Percentiles rank a stretch among this genome's conserved stretches.
These are phyloP conservation scores for Talaromyces verruculosus DNA, from an alignment of 2,329 filamentous ascomycete species.

Conservation along the genomic window DNA sequence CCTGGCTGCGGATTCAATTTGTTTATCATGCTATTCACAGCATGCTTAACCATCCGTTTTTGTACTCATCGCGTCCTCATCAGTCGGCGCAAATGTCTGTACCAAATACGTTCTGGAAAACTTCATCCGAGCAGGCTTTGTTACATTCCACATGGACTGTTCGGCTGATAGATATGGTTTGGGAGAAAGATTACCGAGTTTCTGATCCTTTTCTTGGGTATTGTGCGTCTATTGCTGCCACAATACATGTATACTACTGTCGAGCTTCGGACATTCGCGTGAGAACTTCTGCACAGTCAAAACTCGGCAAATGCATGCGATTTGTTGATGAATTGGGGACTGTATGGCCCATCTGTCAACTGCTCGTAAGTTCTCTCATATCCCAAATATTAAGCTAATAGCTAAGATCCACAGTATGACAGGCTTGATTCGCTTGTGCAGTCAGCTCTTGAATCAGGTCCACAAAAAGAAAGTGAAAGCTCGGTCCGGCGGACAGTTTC, in stretches of 20 bases:
- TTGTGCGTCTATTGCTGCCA: slow-evolving; percentile 49
- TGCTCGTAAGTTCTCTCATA: slow-evolving; percentile 26
- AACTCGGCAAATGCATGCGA: slow-evolving; percentile 28
- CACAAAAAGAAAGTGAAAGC: slow-evolving; percentile 19
- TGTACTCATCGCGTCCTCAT: slow-evolving; percentile 24
- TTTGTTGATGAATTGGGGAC: slow-evolving; percentile 29
- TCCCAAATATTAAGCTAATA: background rate
- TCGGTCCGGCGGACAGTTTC: slow-evolving; percentile 29
- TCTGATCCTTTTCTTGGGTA: slow-evolving; percentile 52
- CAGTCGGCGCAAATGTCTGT: slow-evolving; percentile 40
- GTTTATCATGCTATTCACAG: slow-evolving; percentile 34
- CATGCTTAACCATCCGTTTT: slow-evolving; percentile 35
- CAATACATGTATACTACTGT: slow-evolving; percentile 40
- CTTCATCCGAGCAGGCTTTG: slow-evolving; percentile 49
- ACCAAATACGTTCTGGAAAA: slow-evolving; percentile 52
- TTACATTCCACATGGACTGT: slow-evolving; percentile 53
- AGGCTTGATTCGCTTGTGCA: slow-evolving; percentile 29
- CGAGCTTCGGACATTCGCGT: slow-evolving; percentile 24
- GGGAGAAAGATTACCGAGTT: slow-evolving; percentile 47
- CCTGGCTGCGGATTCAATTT: slow-evolving; percentile 36
- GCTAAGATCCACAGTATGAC: slow-evolving; percentile 26
- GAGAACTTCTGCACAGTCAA: slow-evolving; percentile 29
- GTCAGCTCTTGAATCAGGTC: slow-evolving; percentile 29
- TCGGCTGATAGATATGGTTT: slow-evolving; percentile 52
- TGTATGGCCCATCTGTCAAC: slow-evolving; percentile 30